Base-by-base conservation (phyloP, 805 yeast species). In the Torulaspora franciscae region DNA sequence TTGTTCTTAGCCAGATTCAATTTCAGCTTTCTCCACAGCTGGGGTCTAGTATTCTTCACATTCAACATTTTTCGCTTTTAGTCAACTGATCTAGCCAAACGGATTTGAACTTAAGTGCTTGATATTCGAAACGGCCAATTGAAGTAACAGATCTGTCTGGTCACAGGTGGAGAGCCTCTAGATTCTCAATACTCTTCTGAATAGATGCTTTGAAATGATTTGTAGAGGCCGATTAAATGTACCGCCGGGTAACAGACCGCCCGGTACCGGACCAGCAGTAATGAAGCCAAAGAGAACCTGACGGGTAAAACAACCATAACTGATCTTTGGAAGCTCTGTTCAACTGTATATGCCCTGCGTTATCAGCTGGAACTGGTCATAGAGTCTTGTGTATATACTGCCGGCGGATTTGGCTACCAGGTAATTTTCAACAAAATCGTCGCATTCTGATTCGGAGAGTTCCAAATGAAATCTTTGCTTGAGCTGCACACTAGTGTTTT, bases 301-400 rank as follows among this genome's bases (percentile, higher is more conserved):
- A 19, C 22, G 5, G 22, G 22, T 19, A 19, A 19, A 19, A 19
- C 22, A 19, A 19, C 22, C 22, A 19, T 19, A 8, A 27, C 8
- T 27, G 29, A 11, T 27, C 29, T 27, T 4, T 27, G 11, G 22
- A 13, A 14, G 33, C 19, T 14, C 19, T 9, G 33, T 14, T 41
- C 40, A 83, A 58, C 78, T 80, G 64, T 88, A 93, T 23, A 93
- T 93, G 35, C 99, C 99, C 68, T 93, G 99, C 0, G 98, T 90
- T 39, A 89, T 68, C 64, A 93, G 70, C 66, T 93, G 99, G 70
- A 85, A 93, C 63, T 91, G 98, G 63, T 93, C 99, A 61, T 93
- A 93, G 26, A 93, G 70, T 54, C 96, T 73, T 0, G 99, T 93
- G 68, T 89, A 93, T 52, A 86, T 76, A 58, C 93, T 87, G 9